Base-by-base conservation (phyloP, 2,329 filamentous ascomycete genomes). In the Balansia obtecta region DNA sequence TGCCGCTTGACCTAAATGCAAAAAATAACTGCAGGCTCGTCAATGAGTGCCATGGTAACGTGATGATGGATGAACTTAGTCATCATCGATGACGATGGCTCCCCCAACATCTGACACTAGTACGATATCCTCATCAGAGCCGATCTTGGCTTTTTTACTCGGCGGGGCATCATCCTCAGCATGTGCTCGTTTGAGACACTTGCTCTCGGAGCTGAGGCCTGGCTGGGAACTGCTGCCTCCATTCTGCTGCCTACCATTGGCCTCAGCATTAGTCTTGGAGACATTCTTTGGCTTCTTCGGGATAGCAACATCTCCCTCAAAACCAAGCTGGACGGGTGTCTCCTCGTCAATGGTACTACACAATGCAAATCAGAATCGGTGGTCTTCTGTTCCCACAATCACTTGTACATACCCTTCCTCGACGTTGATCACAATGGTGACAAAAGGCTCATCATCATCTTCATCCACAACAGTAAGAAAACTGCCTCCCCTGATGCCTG, bases 391-490 rank as follows among this genome's bases (percentile, higher is more conserved):
- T 43, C 27, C 27, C 16, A 1, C 16, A n/a, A 18, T n/a, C n/a
- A n/a, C 20, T 15, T 27, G 16, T 10, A 67, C 76, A 49, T 72
- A 83, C 78, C 75, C 71, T 63, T 82, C 75, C 57, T 82, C 75
- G 49, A 88, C 73, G 55, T 80, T 77, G 13, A 96, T 71, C 48
- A 91, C 76, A 2, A 97, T 75, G 55, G 96, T 91, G 50, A 95
- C 84, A 53, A 86, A 83, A 0, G 85, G 76, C 45, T 80, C 74
- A 1, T 84, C 75, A 41, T 88, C 84, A 49, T 90, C 85, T 45
- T 88, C 85, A 51, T 94, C 93, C n/a, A 85, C 82, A 48, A 97
- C 71, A 0, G 87, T 94, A 55, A 97, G 68, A 63, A 94, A 91
- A 48, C 77, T 83, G 55, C 86, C 86, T 22, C 77, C 72, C 52